phyloP scores from a whole-genome alignment of 2,329 filamentous ascomycete species.

The Penicillium hordei region DNA sequence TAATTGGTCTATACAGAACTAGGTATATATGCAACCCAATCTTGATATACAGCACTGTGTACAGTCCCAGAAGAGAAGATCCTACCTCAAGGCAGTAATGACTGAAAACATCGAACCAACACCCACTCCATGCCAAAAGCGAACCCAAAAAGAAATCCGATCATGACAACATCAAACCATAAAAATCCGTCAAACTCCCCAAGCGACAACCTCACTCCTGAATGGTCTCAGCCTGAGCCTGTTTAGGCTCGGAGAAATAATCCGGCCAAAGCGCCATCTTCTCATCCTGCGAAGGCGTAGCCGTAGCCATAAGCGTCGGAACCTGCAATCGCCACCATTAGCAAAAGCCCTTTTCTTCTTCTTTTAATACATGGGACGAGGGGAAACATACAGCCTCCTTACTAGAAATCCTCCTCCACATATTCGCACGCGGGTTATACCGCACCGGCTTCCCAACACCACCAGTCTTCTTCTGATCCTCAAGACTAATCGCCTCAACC shows the following conservation, averaged over 20 bases:
- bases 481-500: conserved; percentile 56
- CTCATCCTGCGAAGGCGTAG: conserved; percentile 58
- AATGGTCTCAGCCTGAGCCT: conserved; percentile 36
- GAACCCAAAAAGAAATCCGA: background rate
- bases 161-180: conserved; percentile 1
- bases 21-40: background rate
- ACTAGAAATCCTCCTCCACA: conserved; percentile 65
- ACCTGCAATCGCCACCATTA: conserved; percentile 27
- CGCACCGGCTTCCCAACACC: conserved; percentile 59
- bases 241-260: conserved; percentile 48
- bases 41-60: background rate
- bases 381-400: conserved; percentile 50
- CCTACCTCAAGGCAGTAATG: background rate
- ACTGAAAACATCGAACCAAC: conserved; percentile 1
- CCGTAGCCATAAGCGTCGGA: conserved; percentile 49
- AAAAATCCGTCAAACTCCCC: background rate
- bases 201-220: conserved; percentile 3
- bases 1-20: background rate
- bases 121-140: conserved; percentile 5
- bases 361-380: no score
- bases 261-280: conserved; percentile 65
- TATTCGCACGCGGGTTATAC: conserved; percentile 68
- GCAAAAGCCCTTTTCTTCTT: background rate
- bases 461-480: conserved; percentile 62
- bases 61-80: background rate